Evolutionary conservation across 2,329 filamentous ascomycete genomes (phyloP), one percentile per base, ranked within the genome.

Genomic region (Penicillium paneum): DNA sequence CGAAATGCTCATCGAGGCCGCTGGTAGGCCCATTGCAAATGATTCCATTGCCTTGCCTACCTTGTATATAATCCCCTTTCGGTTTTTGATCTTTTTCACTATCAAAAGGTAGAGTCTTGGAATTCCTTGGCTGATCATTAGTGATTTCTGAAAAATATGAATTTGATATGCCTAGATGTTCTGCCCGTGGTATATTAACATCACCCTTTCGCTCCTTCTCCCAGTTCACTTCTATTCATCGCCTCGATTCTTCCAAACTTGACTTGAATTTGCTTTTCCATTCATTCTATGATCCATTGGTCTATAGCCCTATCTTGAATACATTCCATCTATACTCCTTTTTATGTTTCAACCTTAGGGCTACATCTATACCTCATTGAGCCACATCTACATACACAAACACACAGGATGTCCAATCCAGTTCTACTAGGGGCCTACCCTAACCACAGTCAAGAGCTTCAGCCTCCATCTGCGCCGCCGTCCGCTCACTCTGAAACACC

Each of bases 401-500:
- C 21, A 34, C 24, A 40, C 42, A 59, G 38, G 29, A 63, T 59
- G 52, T 56, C 57, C 44, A 56, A 49, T 17, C 59, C 62, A 48
- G 52, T 35, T n/a, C 47, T 64, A 19, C 49, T 64, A 29, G 57
- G 54, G 21, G 34, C 48, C n/a, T 43, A 39, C 38, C 49, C 31
- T 36, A 29, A 47, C 6, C 46, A 58, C 19, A 54, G 32, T 34
- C 56, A 58, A 36, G 52, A 61, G 31, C 48, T 60, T 17, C 13
- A 28, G 24, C 63, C 61, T 50, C 63, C 60, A 17, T 55, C 54
- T 11, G 63, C 65, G 6, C 61, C 66, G 8, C 58, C 59, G 8
- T 69, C 59, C 12, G 32, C 61, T n/a, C 58, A 58, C 21, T 61
- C 58, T 24, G 28, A 60, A 29, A 58, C 52, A 2, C 59, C 68